Base-by-base conservation (phyloP, 2,329 filamentous ascomycete species). In the Cordyceps pruinosa region DNA sequence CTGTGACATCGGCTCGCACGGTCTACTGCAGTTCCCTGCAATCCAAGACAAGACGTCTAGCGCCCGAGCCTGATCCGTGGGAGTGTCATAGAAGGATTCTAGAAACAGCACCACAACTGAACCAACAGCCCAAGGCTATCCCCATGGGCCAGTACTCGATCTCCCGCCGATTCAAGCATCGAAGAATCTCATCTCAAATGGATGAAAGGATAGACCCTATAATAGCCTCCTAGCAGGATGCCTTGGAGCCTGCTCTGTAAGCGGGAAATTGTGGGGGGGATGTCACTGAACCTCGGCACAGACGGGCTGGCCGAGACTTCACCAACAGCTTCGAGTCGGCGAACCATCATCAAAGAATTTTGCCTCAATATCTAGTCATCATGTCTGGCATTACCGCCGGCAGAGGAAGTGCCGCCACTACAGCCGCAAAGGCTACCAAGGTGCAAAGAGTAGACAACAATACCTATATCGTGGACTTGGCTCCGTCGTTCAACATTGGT, bases 401-500 rank as follows among this genome's bases (percentile, higher is more conserved):
- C 21, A 10, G n/a, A 23, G 19, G 37, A 13, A n/a, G n/a, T n/a
- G 30, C 21, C 30, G 37, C 49, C n/a, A n/a, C 37, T 17, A 42
- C 21, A 19, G 51, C 51, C 13, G 51, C 51, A 19, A 37, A 37
- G 7, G 26, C 39, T 19, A 54, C 51, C 13, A 21, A 46, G 5
- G 41, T 45, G 21, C 41, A 54, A 12, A 41, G 23, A 5, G 51
- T 54, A n/a, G 39, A 46, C 32, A 9, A 19, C 21, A 37, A 45
- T 3, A 37, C 41, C 21, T 54, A 59, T 44, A 51, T 51, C 26
- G 58, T 52, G 4, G 41, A 59, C 26, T 25, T 61, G 19, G 39
- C 23, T 5, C 50, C 39, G 3, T 25, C 45, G 5, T 61, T 52
- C 50, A 60, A 58, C 42, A 58, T 62, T 34, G 59, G 59, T 17